phyloP scores from a whole-genome alignment of 2,329 filamentous ascomycete species.

The Xylaria sp. region DNA sequence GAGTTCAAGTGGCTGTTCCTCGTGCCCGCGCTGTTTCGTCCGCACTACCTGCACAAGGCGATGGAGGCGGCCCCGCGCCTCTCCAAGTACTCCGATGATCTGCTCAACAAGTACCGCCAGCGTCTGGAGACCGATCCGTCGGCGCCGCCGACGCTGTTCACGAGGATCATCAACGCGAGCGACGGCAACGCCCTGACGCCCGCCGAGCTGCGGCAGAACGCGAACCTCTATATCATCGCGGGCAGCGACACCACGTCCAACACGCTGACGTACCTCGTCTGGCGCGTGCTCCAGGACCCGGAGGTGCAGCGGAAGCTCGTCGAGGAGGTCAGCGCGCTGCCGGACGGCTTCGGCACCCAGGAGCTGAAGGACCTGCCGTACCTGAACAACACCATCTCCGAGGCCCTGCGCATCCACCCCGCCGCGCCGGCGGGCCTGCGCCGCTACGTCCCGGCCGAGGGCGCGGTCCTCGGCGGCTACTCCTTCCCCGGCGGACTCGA shows the following conservation, averaged over 20 bases:
- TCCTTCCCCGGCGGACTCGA: constrained; percentile 44
- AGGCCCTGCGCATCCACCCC: constrained; percentile 48
- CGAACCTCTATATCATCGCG: constrained; percentile 40
- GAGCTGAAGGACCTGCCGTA: constrained; percentile 43
- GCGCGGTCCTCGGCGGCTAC: constrained; percentile 43
- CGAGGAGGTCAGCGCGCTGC: constrained; percentile 40
- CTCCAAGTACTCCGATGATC: constrained; percentile 32
- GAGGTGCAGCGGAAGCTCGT: constrained; percentile 38
- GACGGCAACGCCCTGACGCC: constrained; percentile 23
- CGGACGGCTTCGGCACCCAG: constrained; percentile 35
- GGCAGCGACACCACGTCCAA: constrained; percentile 56
- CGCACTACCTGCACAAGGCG: constrained; percentile 25
- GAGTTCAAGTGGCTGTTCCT: constrained; percentile 36
- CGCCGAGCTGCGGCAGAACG: constrained; percentile 38
- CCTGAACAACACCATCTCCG: constrained; percentile 47
- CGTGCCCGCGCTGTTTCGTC: constrained; percentile 30
- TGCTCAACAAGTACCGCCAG: constrained; percentile 34
- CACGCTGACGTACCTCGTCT: constrained; percentile 52
- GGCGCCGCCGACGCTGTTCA: constrained; percentile 39
- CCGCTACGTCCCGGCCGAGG: constrained; percentile 43
- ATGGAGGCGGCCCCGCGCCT: constrained; percentile 21
- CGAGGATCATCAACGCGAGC: constrained; percentile 12
- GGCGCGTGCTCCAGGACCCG: constrained; percentile 40
- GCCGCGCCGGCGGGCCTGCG: constrained; percentile 45
- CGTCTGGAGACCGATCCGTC: constrained; percentile 22